Evolutionary conservation across 1,284 basidiomycete species (phyloP).

Genomic region (Paramarasmius palmivorus): DNA sequence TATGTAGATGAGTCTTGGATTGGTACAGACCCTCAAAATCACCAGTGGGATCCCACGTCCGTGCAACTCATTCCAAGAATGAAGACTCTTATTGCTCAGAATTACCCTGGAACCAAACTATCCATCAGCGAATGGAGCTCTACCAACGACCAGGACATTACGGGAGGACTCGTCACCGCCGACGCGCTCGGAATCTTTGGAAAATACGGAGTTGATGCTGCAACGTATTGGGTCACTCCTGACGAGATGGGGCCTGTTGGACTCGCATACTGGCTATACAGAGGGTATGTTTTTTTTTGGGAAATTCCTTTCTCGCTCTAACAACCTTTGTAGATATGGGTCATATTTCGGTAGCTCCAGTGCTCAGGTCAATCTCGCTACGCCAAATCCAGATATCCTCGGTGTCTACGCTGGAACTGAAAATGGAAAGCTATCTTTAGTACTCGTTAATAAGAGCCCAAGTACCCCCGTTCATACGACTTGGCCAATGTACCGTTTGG

Average conservation of each 20-base stretch:
- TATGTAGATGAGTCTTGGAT: constrained; percentile 56
- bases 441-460: constrained; percentile 52
- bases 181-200: constrained; percentile 51
- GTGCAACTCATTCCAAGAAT: constrained; percentile 49
- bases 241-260: constrained; percentile 44
- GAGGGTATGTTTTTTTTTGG: constrained; percentile 35
- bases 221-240: constrained; percentile 50
- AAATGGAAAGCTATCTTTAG: constrained; percentile 38
- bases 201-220: constrained; percentile 41
- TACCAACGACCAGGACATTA: constrained; percentile 44
- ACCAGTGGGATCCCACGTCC: constrained; percentile 42
- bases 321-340: constrained; percentile 36
- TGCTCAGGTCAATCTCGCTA: constrained; percentile 42
- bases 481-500: constrained; percentile 44
- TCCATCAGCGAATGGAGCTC: constrained; percentile 50
- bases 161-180: constrained; percentile 48
- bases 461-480: constrained; percentile 36
- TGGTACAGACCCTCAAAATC: constrained; percentile 38
- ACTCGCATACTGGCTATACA: constrained; percentile 51
- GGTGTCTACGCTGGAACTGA: constrained; percentile 48
- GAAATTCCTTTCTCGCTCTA: background rate
- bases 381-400: constrained; percentile 37
- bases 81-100: constrained; percentile 41
- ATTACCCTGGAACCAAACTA: constrained; percentile 54
- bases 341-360: constrained; percentile 42